Evolutionary conservation across 805 yeast species (phyloP).

Genomic region (Monosporozyma aerobia): DNA sequence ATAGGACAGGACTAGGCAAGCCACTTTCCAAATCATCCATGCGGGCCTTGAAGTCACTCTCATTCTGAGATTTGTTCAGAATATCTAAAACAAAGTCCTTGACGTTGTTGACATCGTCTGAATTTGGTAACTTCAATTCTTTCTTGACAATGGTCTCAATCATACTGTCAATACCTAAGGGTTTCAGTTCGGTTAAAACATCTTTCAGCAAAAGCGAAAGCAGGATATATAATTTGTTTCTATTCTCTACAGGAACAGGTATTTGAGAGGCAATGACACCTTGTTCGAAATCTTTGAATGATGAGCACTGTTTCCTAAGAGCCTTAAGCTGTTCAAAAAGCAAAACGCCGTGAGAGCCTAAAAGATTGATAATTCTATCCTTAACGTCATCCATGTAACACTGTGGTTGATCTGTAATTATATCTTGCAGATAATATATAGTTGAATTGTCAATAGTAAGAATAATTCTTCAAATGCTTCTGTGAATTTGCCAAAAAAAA

Average conservation of each 20-base stretch:
- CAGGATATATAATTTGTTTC: not conserved
- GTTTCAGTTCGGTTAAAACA: conserved; percentile 26
- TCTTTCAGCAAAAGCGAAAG: conserved; percentile 6
- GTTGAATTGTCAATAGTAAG: not conserved
- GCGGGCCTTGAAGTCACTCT: conserved; percentile 7
- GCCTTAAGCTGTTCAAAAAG: not conserved
- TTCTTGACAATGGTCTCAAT: conserved; percentile 7
- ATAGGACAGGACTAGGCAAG: conserved; percentile 5
- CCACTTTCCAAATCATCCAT: conserved; percentile 22
- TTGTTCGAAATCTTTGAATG: not conserved
- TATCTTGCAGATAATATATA: not conserved
- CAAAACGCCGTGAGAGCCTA: not conserved
- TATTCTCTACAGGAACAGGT: not conserved
- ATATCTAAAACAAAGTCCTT: conserved; percentile 18
- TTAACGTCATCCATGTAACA: not conserved
- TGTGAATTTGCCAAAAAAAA: too few relatives aligned
- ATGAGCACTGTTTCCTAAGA: not conserved
- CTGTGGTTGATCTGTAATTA: not conserved
- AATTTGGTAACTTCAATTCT: conserved; percentile 7
- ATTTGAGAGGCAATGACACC: not conserved
- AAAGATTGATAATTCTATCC: not conserved
- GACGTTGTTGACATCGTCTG: conserved; percentile 13
- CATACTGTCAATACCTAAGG: conserved; percentile 27
- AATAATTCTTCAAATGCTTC: not conserved
- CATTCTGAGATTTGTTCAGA: conserved; percentile 7